phyloP scores from a whole-genome alignment of 73 alveolate genomes.

The Paramecium caudatum region DNA sequence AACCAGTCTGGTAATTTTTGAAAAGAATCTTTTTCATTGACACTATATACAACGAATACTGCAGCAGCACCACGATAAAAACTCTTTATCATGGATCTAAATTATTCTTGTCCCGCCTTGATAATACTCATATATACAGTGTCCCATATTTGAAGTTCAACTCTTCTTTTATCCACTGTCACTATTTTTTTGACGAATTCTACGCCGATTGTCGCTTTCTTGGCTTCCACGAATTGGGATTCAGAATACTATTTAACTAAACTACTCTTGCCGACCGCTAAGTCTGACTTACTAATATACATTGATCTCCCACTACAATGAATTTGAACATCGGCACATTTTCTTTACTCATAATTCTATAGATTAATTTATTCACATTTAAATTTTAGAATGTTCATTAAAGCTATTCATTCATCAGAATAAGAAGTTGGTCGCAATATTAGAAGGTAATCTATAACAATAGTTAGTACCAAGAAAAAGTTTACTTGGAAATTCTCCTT shows the following conservation, averaged over 20 bases:
- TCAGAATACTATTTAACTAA: background rate
- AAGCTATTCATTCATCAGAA: slow-evolving; percentile 15
- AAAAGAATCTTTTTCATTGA: background rate
- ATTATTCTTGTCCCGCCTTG: slow-evolving; percentile 40
- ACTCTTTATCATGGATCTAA: background rate
- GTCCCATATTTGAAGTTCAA: slow-evolving; percentile 36
- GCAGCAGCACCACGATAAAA: slow-evolving; percentile 42
- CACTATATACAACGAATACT: background rate
- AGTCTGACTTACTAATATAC: background rate
- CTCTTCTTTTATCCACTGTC: background rate
- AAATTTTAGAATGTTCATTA: slow-evolving; percentile 12
- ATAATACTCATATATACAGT: background rate
- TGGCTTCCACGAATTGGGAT: slow-evolving; percentile 23
- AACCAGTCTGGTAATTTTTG: background rate
- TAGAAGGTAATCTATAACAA: background rate
- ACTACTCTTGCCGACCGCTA: background rate
- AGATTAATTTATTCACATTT: too few species aligned
- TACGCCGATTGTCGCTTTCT: slow-evolving; percentile 8
- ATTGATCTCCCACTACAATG: background rate
- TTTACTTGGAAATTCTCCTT: slow-evolving; percentile 86
- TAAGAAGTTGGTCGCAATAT: slow-evolving; percentile 55
- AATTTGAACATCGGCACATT: slow-evolving; percentile 8
- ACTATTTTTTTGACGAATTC: slow-evolving; percentile 53
- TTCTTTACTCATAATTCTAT: background rate
- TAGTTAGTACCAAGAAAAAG: slow-evolving; percentile 81